A percentile compares a stretch with the other conserved stretches of the same genome.
Evolutionary conservation across 1,284 basidiomycete genomes (phyloP).

Genomic region (Termitomyces sp.): DNA sequence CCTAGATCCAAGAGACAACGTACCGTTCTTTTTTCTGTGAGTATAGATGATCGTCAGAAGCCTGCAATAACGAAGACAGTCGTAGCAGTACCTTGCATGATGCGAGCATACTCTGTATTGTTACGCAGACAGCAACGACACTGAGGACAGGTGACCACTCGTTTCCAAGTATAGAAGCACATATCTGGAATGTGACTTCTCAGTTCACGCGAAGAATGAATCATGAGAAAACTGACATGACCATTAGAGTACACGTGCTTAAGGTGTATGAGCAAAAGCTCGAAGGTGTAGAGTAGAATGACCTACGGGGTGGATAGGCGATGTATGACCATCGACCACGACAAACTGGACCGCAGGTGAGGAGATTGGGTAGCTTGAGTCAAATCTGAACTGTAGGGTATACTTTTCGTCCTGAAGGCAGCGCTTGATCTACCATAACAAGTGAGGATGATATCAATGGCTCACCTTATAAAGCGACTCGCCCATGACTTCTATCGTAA

Average conservation of each 20-base stretch:
- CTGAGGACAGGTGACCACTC: constrained; percentile 85
- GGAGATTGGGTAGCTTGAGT: constrained; percentile 71
- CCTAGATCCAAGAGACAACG: constrained; percentile 14
- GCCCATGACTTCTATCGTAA: constrained; percentile 75
- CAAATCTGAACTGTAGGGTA: constrained; percentile 74
- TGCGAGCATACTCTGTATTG: constrained; percentile 82
- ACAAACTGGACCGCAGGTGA: constrained; percentile 82
- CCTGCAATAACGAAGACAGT: neutral
- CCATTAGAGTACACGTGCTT: constrained; percentile 85
- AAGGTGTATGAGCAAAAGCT: constrained; percentile 14
- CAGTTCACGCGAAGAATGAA: neutral
- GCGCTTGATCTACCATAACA: neutral
- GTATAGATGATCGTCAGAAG: constrained; percentile 4
- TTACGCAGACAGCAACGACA: constrained; percentile 73
- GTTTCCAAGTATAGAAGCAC: constrained; percentile 78
- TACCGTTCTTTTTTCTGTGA: constrained; percentile 69
- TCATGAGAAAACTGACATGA: constrained; percentile 48
- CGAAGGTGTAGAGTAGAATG: neutral
- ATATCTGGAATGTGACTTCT: constrained; percentile 47
- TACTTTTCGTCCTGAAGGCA: constrained; percentile 61
- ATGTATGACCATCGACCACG: constrained; percentile 51
- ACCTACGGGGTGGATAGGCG: constrained; percentile 73
- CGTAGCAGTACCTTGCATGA: constrained; percentile 67
- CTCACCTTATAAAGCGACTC: constrained; percentile 63
- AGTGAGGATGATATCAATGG: neutral